Evolutionary conservation across 2,329 filamentous ascomycete genomes (phyloP), one percentile per base, ranked within the genome.

Genomic region (Beauveria asiatica): DNA sequence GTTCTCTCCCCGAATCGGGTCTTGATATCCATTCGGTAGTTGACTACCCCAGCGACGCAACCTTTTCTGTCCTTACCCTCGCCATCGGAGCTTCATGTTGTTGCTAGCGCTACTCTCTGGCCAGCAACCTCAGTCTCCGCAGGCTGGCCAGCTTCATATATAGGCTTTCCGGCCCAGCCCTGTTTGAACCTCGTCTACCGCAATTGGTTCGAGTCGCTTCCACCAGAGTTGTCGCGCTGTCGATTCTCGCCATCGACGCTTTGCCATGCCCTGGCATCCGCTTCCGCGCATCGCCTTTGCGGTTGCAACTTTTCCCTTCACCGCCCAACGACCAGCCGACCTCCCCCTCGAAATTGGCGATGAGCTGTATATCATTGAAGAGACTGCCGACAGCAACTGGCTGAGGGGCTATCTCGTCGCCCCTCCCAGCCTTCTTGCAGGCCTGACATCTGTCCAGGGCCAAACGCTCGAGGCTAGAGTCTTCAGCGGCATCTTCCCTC

Each of bases 351-450:
- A 99, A 75, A 90, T 99, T 65, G 94, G 94, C 73, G 94, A 99
- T 82, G 94, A 99, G 76, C 81, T 99, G 65, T 99, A 99, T 77
- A 95, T 99, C 66, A 97, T 99, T 71, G 93, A 97, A 76, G 91
- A 97, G 76, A 95, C 93, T 44, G 88, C 91, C 23, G 85, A 96
- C 75, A 90, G 89, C 68, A 84, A 90, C 72, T 99, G 94, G 95
- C 89, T 93, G 74, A 88, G 94, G 59, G 94, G 94, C 62, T 99
- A 99, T 75, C 82, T 99, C 62, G 89, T 99, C 66, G 92, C 94
- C 64, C 93, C 94, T 57, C 94, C 94, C 21, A 96, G 92, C 67
- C 78, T 99, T 71, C 83, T 99, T 62, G 90, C 94, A 19, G 94
- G 93, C 52, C 78, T 99, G 72, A 97, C 92, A 11, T 93, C 89